A percentile compares a stretch with the other conserved stretches of the same genome.
phyloP scores from a whole-genome alignment of 2,329 filamentous ascomycete species.

The Triangularia verruculosa region DNA sequence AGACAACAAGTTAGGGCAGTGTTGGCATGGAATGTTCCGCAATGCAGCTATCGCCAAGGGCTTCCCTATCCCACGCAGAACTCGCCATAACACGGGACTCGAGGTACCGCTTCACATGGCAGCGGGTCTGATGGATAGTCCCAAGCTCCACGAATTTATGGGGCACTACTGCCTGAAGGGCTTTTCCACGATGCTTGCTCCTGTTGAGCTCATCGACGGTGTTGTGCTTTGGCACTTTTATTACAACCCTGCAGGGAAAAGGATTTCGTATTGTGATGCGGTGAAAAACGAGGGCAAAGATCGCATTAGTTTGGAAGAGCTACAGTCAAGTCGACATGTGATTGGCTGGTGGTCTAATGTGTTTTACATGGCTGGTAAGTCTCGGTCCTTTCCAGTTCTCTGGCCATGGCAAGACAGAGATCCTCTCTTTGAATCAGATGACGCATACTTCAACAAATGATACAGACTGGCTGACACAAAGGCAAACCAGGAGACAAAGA shows the following conservation, averaged over 20 bases:
- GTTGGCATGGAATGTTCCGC: slow-evolving; percentile 33
- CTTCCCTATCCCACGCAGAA: slow-evolving; percentile 30
- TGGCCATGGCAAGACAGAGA: too few species aligned
- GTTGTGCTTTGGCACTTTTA: slow-evolving; percentile 34
- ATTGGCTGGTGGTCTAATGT: slow-evolving; percentile 35
- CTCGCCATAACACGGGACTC: slow-evolving; percentile 27
- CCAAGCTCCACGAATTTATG: slow-evolving; percentile 27
- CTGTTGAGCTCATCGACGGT: slow-evolving; percentile 21
- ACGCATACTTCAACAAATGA: background rate
- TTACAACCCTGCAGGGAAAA: background rate
- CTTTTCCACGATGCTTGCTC: slow-evolving; percentile 34
- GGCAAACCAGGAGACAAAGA: slow-evolving; percentile 17
- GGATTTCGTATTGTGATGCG: background rate
- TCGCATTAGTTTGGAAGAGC: background rate
- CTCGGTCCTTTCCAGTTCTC: background rate
- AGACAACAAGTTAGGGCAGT: slow-evolving; percentile 22
- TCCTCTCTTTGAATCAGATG: background rate
- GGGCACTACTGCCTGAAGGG: slow-evolving; percentile 34
- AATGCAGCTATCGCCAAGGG: slow-evolving; percentile 32
- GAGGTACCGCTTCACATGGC: slow-evolving; percentile 34
- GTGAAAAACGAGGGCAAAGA: background rate
- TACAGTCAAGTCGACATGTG: slow-evolving; percentile 31
- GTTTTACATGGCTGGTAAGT: slow-evolving; percentile 23
- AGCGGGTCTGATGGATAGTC: slow-evolving; percentile 22
- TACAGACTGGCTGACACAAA: slow-evolving; percentile 9